A percentile compares a stretch with the other conserved stretches of the same genome.
Evolutionary conservation across 164 flowering plant genomes (phyloP).

Genomic region (Protea cynaroides): DNA sequence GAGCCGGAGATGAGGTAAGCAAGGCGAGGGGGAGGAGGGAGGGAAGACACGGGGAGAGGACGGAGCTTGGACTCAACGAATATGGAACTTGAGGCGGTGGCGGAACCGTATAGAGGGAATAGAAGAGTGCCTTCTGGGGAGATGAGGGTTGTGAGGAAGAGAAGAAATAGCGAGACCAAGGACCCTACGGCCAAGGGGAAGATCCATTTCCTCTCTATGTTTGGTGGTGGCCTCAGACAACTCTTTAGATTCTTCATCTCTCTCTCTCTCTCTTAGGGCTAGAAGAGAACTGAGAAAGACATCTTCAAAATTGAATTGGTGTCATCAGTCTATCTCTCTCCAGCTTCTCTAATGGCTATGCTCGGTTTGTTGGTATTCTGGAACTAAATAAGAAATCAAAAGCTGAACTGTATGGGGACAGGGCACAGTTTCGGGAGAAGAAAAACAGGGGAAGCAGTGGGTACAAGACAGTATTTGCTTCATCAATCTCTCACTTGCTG

Average conservation of each 20-base stretch:
- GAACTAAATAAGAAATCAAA: not conserved
- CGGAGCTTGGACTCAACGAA: conserved; percentile 51
- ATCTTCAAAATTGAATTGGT: not conserved
- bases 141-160: conserved; percentile 43
- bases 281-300: not conserved
- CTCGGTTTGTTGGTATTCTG: not conserved
- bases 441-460: too few species aligned
- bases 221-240: conserved; percentile 40
- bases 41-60: conserved; percentile 26
- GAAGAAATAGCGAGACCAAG: conserved; percentile 36
- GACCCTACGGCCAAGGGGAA: conserved; percentile 54
- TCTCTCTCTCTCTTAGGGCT: not conserved
- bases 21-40: conserved; percentile 54
- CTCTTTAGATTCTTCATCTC: conserved; percentile 54
- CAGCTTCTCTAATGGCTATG: not conserved
- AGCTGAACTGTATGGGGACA: not conserved
- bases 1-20: conserved; percentile 78
- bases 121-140: conserved; percentile 34
- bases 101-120: conserved; percentile 29
- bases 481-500: too few species aligned
- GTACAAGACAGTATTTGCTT: too few species aligned
- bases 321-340: not conserved
- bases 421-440: too few species aligned
- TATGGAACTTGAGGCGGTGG: conserved; percentile 16
- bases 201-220: conserved; percentile 59